Evolutionary conservation across 768 basidiomycete species (phyloP), one percentile per base, ranked within the genome.

Genomic region (Pleurotus eryngii): DNA sequence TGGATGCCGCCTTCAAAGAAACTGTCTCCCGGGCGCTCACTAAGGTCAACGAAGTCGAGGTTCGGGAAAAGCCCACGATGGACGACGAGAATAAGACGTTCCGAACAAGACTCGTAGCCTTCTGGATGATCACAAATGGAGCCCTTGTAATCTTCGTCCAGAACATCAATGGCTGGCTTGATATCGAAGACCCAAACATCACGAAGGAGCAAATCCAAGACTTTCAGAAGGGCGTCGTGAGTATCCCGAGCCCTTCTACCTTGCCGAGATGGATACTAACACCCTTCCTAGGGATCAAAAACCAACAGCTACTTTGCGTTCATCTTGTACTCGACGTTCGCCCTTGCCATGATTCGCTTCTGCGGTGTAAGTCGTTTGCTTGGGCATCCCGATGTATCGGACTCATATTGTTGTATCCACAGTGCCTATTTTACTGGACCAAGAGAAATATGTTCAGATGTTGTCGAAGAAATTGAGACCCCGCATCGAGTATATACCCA

Each of bases 71-170:
- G 67, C 92, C 92, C 3, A 93, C 84, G 1, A 78, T 88, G 80
- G 92, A 95, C 67, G 92, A 95, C 66, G 78, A 87, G 71, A 95
- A 95, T 76, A 89, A 86, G 74, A 95, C 93, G 11, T 95, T 95
- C 88, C 85, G 92, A 57, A 95, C 93, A 2, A 87, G 92, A 49
- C 78, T 95, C 20, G 91, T 94, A 43, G 83, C 87, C 11, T 76
- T 81, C 55, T 93, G 92, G 92, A 89, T 93, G 83, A 72, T 87
- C 40, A 59, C 61, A 8, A 62, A 61, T 70, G 43, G 42, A n/a
- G 61, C 59, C 8, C 57, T 63, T 14, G 62, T 49, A 4, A 57
- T 60, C 14, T 45, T 39, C 14, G 50, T 64, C n/a, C 18, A 58
- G 14, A 53, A 61, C 20, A 57, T 63, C 46, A 57, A 56, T 20